A percentile compares a stretch with the other conserved stretches of the same genome.
Evolutionary conservation across 805 yeast species (phyloP).

Genomic region (Zygotorulaspora chibaensis): DNA sequence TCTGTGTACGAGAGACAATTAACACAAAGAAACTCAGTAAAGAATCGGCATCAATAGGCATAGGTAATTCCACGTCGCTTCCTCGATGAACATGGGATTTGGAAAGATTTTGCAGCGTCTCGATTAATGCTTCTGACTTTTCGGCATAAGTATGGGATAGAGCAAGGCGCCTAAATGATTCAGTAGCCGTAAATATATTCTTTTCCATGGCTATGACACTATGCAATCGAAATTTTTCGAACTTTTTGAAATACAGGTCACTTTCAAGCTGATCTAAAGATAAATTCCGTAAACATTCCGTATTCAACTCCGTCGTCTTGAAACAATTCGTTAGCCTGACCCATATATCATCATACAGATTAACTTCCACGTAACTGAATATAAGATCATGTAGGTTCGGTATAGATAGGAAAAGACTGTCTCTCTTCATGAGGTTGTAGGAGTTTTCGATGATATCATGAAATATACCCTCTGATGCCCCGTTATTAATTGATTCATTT

Average conservation of each 20-base stretch:
- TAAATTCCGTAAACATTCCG: constrained; percentile 28
- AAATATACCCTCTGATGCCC: constrained; percentile 27
- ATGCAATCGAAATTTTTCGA: constrained; percentile 28
- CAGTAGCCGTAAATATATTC: constrained; percentile 48
- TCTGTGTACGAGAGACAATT: constrained; percentile 61
- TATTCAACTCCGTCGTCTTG: constrained; percentile 20
- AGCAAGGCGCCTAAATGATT: constrained; percentile 45
- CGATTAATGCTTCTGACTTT: constrained; percentile 47
- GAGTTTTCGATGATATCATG: constrained; percentile 28
- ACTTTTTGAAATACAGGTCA: constrained; percentile 38
- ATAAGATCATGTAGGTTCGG: constrained; percentile 47
- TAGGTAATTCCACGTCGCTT: constrained; percentile 13
- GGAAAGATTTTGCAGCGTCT: constrained; percentile 52
- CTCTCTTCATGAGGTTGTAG: constrained; percentile 10
- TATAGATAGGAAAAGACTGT: constrained; percentile 14
- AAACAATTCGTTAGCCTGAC: constrained; percentile 34
- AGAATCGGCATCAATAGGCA: constrained; percentile 73
- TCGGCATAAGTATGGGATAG: constrained; percentile 44
- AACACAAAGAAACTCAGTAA: constrained; percentile 67
- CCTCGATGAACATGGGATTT: constrained; percentile 12
- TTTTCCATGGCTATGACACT: constrained; percentile 36
- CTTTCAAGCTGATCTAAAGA: constrained; percentile 45
- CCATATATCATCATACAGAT: constrained; percentile 68
- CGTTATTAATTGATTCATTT: constrained; percentile 35
- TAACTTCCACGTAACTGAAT: constrained; percentile 67